phyloP scores from a whole-genome alignment of 192 early-diverging fungal species.

The Jimgerdemannia lactiflua region DNA sequence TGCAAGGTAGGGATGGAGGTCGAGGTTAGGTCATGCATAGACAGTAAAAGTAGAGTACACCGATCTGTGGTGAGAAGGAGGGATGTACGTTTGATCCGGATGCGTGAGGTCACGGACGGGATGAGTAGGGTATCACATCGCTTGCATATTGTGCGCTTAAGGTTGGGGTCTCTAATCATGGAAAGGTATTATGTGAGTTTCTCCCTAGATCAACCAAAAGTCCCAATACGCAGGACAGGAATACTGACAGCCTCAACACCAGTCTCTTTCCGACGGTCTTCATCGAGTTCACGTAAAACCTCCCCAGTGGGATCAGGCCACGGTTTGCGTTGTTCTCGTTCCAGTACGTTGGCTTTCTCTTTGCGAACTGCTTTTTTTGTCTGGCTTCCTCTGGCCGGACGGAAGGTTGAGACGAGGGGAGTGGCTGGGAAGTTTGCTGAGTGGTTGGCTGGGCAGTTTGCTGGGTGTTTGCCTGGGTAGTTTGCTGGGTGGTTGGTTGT shows the following conservation, averaged over 20 bases:
- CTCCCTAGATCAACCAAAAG: neutral
- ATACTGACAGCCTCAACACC: slow-evolving; percentile 52
- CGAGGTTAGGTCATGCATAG: too few relatives aligned
- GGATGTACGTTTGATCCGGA: slow-evolving; percentile 37
- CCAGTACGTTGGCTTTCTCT: neutral
- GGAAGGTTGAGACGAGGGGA: too few relatives aligned
- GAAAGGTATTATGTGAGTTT: neutral
- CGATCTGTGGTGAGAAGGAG: too few relatives aligned
- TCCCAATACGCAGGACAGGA: neutral
- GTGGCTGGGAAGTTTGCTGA: neutral
- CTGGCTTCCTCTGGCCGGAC: neutral
- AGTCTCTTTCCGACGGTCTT: slow-evolving; percentile 45
- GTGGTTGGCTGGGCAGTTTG: neutral
- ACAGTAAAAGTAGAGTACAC: too few relatives aligned
- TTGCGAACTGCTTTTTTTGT: neutral
- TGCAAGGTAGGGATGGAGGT: too few relatives aligned
- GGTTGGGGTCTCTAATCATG: slow-evolving; percentile 41
- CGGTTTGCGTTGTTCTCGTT: neutral
- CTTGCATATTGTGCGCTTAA: slow-evolving; percentile 56
- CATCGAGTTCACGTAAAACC: slow-evolving; percentile 48
- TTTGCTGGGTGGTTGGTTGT: slow-evolving; percentile 36
- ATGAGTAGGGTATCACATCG: slow-evolving; percentile 51
- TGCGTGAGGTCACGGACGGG: slow-evolving; percentile 44
- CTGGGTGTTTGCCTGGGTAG: neutral
- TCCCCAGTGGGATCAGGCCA: slow-evolving; percentile 17